A percentile compares a stretch with the other conserved stretches of the same genome.
Evolutionary conservation across 192 early-diverging fungal species (phyloP).

Genomic region (Diversispora epigaea): DNA sequence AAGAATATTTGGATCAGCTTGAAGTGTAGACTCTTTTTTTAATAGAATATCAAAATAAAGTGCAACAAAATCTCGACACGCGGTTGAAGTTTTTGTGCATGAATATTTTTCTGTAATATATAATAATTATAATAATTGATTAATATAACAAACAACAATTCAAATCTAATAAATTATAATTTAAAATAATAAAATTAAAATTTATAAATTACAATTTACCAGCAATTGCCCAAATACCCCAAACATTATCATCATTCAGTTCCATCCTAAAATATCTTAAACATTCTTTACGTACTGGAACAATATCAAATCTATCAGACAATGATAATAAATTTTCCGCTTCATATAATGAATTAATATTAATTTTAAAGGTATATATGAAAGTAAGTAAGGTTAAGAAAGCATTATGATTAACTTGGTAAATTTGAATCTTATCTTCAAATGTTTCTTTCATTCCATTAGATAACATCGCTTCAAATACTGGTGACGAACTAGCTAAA

Average conservation of each 20-base stretch:
- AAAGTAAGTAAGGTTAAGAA: conserved; percentile 17
- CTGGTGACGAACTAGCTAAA: conserved; percentile 20
- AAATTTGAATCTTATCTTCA: conserved; percentile 26
- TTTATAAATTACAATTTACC: conserved; percentile 28
- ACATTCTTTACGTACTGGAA: conserved; percentile 32
- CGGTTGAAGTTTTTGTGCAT: conserved; percentile 31
- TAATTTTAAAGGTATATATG: conserved; percentile 10
- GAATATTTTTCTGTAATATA: conserved; percentile 30
- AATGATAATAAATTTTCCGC: conserved; percentile 33
- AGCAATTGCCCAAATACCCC: conserved; percentile 41
- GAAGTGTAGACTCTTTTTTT: conserved; percentile 30
- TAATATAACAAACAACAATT: background rate
- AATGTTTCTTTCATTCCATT: conserved; percentile 24
- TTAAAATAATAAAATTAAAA: background rate
- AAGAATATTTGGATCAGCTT: conserved; percentile 35
- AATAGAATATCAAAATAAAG: conserved; percentile 27
- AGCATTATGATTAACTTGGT: conserved; percentile 27
- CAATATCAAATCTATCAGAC: conserved; percentile 39
- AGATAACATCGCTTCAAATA: conserved; percentile 30
- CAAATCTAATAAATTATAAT: background rate
- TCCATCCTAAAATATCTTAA: conserved; percentile 36
- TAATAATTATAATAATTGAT: background rate
- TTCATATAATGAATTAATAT: conserved; percentile 24
- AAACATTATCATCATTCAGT: conserved; percentile 34
- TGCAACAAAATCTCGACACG: conserved; percentile 36